Percentiles rank a stretch among this genome's conserved stretches.
Evolutionary conservation across 2,329 filamentous ascomycete species (phyloP).

Genomic region (Epichloe sylvatica): DNA sequence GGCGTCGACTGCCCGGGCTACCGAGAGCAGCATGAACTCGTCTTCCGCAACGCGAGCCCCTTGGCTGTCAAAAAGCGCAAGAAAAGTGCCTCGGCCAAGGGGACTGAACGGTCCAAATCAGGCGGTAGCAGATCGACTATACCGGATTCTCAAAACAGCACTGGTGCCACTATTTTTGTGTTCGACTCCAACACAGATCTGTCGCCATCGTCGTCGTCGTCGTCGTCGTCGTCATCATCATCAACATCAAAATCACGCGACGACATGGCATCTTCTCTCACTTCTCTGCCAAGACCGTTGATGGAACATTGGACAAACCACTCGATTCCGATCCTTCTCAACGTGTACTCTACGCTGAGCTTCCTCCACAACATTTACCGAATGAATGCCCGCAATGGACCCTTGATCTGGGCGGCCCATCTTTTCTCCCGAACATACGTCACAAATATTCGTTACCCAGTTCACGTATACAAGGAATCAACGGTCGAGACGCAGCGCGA

Average conservation of each 20-base stretch:
- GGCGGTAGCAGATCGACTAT: background rate
- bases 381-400: slow-evolving; percentile 15
- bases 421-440: slow-evolving; percentile 27
- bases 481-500: slow-evolving; percentile 17
- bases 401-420: slow-evolving; percentile 25
- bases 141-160: slow-evolving; percentile 2
- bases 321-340: slow-evolving; percentile 25
- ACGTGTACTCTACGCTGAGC: slow-evolving; percentile 22
- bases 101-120: background rate
- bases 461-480: slow-evolving; percentile 15
- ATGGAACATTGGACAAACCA: slow-evolving; percentile 25
- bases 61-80: slow-evolving; percentile 17
- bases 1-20: slow-evolving; percentile 26
- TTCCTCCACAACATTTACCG: slow-evolving; percentile 21
- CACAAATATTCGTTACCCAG: slow-evolving; percentile 22
- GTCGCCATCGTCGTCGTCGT: background rate
- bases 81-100: slow-evolving; percentile 11
- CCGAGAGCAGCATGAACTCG: slow-evolving; percentile 24
- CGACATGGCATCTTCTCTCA: slow-evolving; percentile 4
- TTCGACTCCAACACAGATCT: background rate
- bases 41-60: slow-evolving; percentile 24
- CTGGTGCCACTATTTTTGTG: slow-evolving; percentile 4
- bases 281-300: slow-evolving; percentile 12
- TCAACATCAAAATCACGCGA: background rate
- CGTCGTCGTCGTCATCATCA: background rate